Base-by-base conservation (phyloP, 2,329 filamentous ascomycete genomes). In the Zasmidium cellare region DNA sequence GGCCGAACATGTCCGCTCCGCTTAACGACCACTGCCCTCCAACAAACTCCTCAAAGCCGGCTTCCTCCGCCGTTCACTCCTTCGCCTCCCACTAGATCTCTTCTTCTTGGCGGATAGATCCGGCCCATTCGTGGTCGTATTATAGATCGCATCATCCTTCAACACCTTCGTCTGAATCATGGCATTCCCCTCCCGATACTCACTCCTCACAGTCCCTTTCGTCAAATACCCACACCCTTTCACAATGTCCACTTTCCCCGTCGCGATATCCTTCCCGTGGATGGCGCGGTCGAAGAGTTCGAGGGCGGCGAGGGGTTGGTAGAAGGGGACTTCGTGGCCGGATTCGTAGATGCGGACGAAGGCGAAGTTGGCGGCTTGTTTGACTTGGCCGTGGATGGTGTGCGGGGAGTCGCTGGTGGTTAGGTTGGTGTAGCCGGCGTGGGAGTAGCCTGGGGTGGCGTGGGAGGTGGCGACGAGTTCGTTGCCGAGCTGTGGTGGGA, bases 311-410 rank as follows among this genome's bases (percentile, higher is more conserved):
- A 65, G 53, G 35, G 79, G 69, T 2, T 83, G 81, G 67, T 83
- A 84, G 67, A 81, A 83, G 0, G 81, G 81, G 1, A 80, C 78
- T 65, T 79, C 76, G 55, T 80, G 79, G 7, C 79, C 78, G 3
- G 73, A 71, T 58, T 80, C 76, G 67, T 78, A 81, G 61, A 83
- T 73, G 45, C 81, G 74, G 9, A 77, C 73, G 66, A 82, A 81
- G 53, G 75, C 77, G 69, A 79, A 82, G 54, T 76, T 75, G 23
- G 75, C 79, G 9, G 77, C 73, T 68, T 84, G 81, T 67, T 76
- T 79, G 11, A 80, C 78, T 66, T 83, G 79, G 7, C 79, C 81
- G 66, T 83, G 80, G 11, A 79, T 75, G 24, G 80, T 71, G 44
- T 62, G n/a, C n/a, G 63, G 28, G 28, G 14, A 9, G 61, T 80